A percentile compares a stretch with the other conserved stretches of the same genome.
These are phyloP conservation scores for Schwanniomyces sp. DNA, from an alignment of 805 yeast species.

Conservation along the genomic window DNA sequence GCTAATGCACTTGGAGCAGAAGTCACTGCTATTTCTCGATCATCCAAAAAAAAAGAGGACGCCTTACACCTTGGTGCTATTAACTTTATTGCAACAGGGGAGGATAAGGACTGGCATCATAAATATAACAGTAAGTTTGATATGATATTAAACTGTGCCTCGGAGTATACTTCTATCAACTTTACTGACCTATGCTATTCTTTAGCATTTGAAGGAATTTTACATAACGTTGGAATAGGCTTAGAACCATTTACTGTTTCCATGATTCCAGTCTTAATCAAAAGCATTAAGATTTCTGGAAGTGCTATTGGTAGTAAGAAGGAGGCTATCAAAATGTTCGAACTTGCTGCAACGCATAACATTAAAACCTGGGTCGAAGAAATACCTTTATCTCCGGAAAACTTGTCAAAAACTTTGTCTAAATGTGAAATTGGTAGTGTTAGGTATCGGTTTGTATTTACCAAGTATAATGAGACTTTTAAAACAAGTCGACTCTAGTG, in stretches of 20 bases:
- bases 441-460: constrained; percentile 57
- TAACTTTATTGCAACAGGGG: constrained; percentile 49
- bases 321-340: constrained; percentile 37
- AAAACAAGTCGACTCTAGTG: too few species aligned
- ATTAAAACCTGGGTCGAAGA: constrained; percentile 38
- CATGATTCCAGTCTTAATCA: too few species aligned
- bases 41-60: constrained; percentile 27
- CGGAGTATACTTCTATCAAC: constrained; percentile 49
- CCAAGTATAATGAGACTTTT: constrained; percentile 52
- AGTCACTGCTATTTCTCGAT: constrained; percentile 45
- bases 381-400: constrained; percentile 30
- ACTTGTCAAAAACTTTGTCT: constrained; percentile 30
- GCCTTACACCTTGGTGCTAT: constrained; percentile 32
- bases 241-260: too few species aligned
- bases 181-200: constrained; percentile 49
- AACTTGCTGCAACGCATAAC: constrained; percentile 35
- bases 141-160: constrained; percentile 53
- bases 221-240: too few species aligned
- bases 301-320: constrained; percentile 33
- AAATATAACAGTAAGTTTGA: constrained; percentile 41
- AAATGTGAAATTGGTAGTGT: constrained; percentile 35
- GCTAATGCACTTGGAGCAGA: constrained; percentile 65
- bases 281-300: constrained; percentile 1
- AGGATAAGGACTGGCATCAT: constrained; percentile 41
- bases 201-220: constrained; percentile 22